Base-by-base conservation (phyloP, 768 basidiomycete species). In the Cystobasidium onofrii region DNA sequence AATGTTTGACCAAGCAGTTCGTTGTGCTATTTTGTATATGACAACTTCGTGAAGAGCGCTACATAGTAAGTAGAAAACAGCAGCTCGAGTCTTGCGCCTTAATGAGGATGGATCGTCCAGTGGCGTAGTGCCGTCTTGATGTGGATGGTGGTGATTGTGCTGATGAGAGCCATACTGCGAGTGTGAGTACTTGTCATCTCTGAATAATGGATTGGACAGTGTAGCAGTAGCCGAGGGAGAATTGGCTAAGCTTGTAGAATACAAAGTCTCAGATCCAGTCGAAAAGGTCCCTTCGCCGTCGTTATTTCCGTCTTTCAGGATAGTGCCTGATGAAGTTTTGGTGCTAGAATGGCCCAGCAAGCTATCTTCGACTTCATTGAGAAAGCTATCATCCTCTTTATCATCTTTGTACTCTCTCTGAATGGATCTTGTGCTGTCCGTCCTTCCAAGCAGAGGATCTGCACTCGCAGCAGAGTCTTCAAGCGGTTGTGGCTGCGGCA, bases 11-110 rank as follows among this genome's bases (percentile, higher is more conserved):
- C 63, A 64, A 29, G 39, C 23, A 39, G 63, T 64, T 27, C 63
- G 13, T 46, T 64, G 63, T 64, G 63, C 63, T 29, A 64, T 4
- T 46, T 64, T 64, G 34, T 64, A 64, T 12, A 64, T 41, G 27
- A 64, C 27, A 31, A 23, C 27, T 36, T 64, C 63, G 29, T 64
- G 39, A 1, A 64, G 17, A 6, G 63, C 41, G 25, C 63, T 43
- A 20, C 23, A 27, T 23, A 64, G 23, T n/a, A 64, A 13, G 36
- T 64, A 46, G 25, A 41, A 34, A 6, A 46, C 4, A 4, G 27
- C 39, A 41, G 39, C 39, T 17, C 63, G 33, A 12, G n/a, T 39
- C 25, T 64, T 64, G 23, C 57, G 57, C 23, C 12, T 27, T 9
- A 60, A 60, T 13, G 57, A 27, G 4, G 57, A 60, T 12, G 57